Percentiles rank a stretch among this genome's conserved stretches.
phyloP scores from a whole-genome alignment of 208 protist genomes.

The Perkinsela sp. region DNA sequence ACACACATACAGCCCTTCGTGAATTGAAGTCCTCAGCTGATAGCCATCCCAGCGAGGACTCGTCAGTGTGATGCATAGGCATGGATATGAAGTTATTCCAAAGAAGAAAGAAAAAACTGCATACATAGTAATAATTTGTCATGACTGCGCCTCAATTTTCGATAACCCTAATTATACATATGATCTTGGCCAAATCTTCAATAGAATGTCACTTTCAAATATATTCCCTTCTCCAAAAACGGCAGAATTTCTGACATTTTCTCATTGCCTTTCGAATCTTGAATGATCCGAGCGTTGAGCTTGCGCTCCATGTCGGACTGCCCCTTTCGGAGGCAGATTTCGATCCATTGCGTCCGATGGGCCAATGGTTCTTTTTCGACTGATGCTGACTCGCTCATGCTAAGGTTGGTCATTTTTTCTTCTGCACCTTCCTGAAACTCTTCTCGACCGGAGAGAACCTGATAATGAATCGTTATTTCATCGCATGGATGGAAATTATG shows the following conservation, averaged over 20 bases:
- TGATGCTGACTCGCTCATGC: not conserved
- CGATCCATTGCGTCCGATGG: not conserved
- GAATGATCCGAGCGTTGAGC: not conserved
- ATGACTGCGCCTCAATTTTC: no score
- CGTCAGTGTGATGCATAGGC: no score
- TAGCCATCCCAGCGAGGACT: no score
- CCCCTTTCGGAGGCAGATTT: not conserved
- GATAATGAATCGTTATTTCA: constrained; percentile 31
- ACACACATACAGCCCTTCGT: no score
- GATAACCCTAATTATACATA: no score
- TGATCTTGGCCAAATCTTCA: no score
- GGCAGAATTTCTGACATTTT: not conserved
- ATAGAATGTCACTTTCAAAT: not conserved
- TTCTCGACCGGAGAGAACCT: not conserved
- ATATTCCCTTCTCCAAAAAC: not conserved
- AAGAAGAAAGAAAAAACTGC: no score
- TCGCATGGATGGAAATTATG: constrained; percentile 38
- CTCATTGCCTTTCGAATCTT: not conserved
- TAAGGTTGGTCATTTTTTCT: not conserved
- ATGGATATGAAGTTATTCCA: no score
- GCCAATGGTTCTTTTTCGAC: not conserved
- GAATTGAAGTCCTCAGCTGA: no score
- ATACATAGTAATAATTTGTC: no score
- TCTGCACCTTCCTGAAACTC: not conserved
- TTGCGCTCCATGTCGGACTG: not conserved